Evolutionary conservation across 192 early-diverging fungal species (phyloP).

Genomic region (Lobosporangium transversale): DNA sequence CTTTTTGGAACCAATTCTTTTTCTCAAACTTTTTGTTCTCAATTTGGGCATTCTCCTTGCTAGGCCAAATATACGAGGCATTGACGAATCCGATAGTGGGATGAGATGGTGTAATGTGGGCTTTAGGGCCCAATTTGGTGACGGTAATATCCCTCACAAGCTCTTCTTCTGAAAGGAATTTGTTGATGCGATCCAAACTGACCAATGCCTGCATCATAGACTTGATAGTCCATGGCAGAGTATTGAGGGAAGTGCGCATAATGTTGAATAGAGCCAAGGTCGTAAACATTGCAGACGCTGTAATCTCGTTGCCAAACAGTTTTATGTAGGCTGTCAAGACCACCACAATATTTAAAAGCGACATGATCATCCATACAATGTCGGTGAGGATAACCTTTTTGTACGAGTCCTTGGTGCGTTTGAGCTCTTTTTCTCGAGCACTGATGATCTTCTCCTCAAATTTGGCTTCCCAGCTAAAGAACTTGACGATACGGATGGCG

Average conservation of each 20-base stretch:
- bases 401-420: slow-evolving; percentile 58
- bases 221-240: slow-evolving; percentile 65
- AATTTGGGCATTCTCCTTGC: slow-evolving; percentile 47
- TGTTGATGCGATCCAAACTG: slow-evolving; percentile 73
- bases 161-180: slow-evolving; percentile 79
- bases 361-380: slow-evolving; percentile 65
- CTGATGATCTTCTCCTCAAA: slow-evolving; percentile 75
- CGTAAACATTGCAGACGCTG: slow-evolving; percentile 65
- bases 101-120: background rate
- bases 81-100: slow-evolving; percentile 70
- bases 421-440: slow-evolving; percentile 70
- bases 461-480: slow-evolving; percentile 85
- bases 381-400: slow-evolving; percentile 65
- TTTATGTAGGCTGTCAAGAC: slow-evolving; percentile 69
- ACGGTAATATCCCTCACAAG: slow-evolving; percentile 56
- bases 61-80: slow-evolving; percentile 74
- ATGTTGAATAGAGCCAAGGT: slow-evolving; percentile 76
- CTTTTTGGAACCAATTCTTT: slow-evolving; percentile 12
- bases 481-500: slow-evolving; percentile 93
- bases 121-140: slow-evolving; percentile 39
- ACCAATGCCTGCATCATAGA: slow-evolving; percentile 67
- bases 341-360: slow-evolving; percentile 68
- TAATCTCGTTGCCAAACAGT: slow-evolving; percentile 61
- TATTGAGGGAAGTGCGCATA: slow-evolving; percentile 71
- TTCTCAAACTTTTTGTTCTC: slow-evolving; percentile 19